Percentiles rank a stretch among this genome's conserved stretches.
Conservation (phyloP, 352 stramenopile species). For the Globisporangium echinulatum region DNA sequence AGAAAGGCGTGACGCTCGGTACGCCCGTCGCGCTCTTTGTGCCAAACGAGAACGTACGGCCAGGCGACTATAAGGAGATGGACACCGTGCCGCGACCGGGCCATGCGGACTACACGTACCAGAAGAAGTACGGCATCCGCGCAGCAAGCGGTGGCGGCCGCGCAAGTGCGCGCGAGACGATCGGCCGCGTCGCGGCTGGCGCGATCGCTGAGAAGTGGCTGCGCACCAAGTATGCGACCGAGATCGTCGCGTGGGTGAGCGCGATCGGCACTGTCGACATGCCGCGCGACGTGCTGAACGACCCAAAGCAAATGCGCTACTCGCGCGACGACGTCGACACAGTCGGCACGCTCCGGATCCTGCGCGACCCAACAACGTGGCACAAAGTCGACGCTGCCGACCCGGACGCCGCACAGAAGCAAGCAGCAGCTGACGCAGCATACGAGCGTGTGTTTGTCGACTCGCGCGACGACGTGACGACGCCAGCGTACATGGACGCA, state of each 20-base stretch:
- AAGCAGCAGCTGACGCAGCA: slow-evolving; percentile 51
- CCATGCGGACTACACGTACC: slow-evolving; percentile 98
- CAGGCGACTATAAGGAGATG: slow-evolving; percentile 97
- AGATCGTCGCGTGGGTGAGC: slow-evolving; percentile 87
- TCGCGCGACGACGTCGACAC: slow-evolving; percentile 82
- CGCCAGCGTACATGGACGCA: slow-evolving; percentile 89
- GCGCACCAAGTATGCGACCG: slow-evolving; percentile 85
- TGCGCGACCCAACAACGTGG: slow-evolving; percentile 68
- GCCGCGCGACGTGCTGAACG: slow-evolving; percentile 57
- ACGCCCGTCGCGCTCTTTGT: slow-evolving; percentile 97
- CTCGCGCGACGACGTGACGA: slow-evolving; percentile 41
- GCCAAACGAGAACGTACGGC: slow-evolving; percentile 96
- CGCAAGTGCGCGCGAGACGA: slow-evolving; percentile 96
- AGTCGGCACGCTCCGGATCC: slow-evolving; percentile 75
- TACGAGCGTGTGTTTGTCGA: slow-evolving; percentile 76
- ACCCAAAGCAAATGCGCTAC: slow-evolving; percentile 58
- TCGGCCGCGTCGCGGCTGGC: slow-evolving; percentile 95
- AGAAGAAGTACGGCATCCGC: slow-evolving; percentile 99
- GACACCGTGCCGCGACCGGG: slow-evolving; percentile 85
- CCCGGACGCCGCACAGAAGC: slow-evolving; percentile 28
- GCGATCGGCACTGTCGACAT: slow-evolving; percentile 85
- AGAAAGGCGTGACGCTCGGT: slow-evolving; percentile 91
- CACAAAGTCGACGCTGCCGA: slow-evolving; percentile 28
- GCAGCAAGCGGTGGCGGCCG: slow-evolving; percentile 95
- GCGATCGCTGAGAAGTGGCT: slow-evolving; percentile 97